A percentile compares a stretch with the other conserved stretches of the same genome.
Evolutionary conservation across 768 basidiomycete species (phyloP).

Genomic region (Podaxis sp.): DNA sequence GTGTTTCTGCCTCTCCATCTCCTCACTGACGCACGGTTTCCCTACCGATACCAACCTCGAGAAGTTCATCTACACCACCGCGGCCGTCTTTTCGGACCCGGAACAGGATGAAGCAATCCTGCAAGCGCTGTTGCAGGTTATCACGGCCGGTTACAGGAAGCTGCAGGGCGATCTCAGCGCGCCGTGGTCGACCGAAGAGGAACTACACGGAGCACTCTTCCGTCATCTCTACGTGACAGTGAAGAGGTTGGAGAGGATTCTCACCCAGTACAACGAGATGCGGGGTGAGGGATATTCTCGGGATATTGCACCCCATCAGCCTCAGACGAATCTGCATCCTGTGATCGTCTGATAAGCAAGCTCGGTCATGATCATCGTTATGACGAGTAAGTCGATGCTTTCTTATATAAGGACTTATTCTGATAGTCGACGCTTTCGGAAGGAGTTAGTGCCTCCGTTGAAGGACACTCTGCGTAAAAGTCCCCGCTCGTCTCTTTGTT

Average conservation of each 20-base stretch:
- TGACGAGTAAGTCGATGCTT: background rate
- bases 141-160: slow-evolving; percentile 13
- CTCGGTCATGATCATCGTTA: background rate
- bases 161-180: slow-evolving; percentile 4
- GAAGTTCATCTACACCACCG: slow-evolving; percentile 15
- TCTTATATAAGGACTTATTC: background rate
- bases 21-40: slow-evolving; percentile 9
- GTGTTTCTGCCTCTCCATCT: slow-evolving; percentile 16
- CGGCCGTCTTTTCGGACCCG: slow-evolving; percentile 15
- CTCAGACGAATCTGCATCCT: slow-evolving; percentile 5
- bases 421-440: background rate
- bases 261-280: slow-evolving; percentile 12
- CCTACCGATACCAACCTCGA: slow-evolving; percentile 7
- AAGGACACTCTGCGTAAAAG: background rate
- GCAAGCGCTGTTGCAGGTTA: slow-evolving; percentile 3
- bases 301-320: slow-evolving; percentile 5
- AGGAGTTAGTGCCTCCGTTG: background rate
- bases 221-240: slow-evolving; percentile 15
- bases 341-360: slow-evolving; percentile 8
- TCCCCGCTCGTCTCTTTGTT: background rate
- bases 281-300: slow-evolving; percentile 9
- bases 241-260: slow-evolving; percentile 12
- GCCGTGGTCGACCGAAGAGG: slow-evolving; percentile 5
- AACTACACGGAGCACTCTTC: slow-evolving; percentile 11
- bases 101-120: slow-evolving; percentile 11